Conservation (phyloP, 805 yeast genomes). For the Saturnispora halmiae region DNA sequence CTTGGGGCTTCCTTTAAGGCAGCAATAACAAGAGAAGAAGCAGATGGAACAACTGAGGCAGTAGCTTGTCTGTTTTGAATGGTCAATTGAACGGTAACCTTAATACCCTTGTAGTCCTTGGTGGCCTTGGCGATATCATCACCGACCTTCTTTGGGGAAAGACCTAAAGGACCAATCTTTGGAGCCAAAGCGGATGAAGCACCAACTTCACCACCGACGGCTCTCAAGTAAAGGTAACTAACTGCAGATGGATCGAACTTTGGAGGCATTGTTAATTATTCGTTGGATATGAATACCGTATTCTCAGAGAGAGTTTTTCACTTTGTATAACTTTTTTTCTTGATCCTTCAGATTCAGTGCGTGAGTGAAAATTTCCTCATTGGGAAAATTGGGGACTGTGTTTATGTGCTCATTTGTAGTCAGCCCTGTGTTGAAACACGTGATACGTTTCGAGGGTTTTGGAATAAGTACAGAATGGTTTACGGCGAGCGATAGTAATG, state of each 20-base stretch:
- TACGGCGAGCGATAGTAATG: background rate
- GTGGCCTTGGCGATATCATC: slow-evolving; percentile 99
- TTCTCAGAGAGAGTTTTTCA: background rate
- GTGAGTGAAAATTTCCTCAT: background rate
- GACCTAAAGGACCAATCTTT: slow-evolving; percentile 99
- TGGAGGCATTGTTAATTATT: slow-evolving; percentile 72
- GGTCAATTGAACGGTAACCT: slow-evolving; percentile 96
- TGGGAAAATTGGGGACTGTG: slow-evolving; percentile 3
- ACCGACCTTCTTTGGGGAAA: slow-evolving; percentile 99
- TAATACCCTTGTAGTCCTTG: slow-evolving; percentile 97
- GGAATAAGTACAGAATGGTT: background rate
- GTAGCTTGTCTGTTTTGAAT: slow-evolving; percentile 99
- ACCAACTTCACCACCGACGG: slow-evolving; percentile 99
- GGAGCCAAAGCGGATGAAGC: slow-evolving; percentile 99
- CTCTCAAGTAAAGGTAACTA: slow-evolving; percentile 97
- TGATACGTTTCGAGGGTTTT: background rate
- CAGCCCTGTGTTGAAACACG: slow-evolving; percentile 5
- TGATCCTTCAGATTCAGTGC: background rate
- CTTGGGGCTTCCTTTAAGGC: slow-evolving; percentile 99
- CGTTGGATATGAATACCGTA: background rate
- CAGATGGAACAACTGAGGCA: slow-evolving; percentile 98
- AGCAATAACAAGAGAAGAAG: slow-evolving; percentile 96
- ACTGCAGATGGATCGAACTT: slow-evolving; percentile 98
- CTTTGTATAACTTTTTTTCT: background rate
- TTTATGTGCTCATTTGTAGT: background rate